Base-by-base conservation (phyloP, 306 rosid genomes). In the Oxytropis ochrocephala region DNA sequence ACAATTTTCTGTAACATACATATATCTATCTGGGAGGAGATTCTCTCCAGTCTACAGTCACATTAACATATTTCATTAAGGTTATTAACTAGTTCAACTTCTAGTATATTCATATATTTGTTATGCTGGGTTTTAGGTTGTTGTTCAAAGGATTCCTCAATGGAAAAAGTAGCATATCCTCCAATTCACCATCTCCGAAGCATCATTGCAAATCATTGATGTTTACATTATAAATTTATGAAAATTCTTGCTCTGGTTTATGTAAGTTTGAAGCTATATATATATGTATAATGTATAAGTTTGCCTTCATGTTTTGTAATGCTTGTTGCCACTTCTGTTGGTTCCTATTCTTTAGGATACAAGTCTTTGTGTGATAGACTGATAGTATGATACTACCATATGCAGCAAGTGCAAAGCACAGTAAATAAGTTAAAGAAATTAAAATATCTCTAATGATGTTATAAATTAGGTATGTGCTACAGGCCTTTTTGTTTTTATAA, bases 91-190 rank as follows among this genome's bases (percentile, higher is more conserved):
- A 35, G 39, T 5, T 35, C 39, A 2, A 36, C 14, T 10, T 60
- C 11, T 61, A 24, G 19, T 73, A 14, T 10, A 38, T 73, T 61
- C 4, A 62, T 24, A 41, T 11, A 50, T 73, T 60, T 61, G 53
- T 35, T 73, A 50, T 50, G 63, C 4, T 73, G 70, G 42, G 7
- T 11, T 43, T 53, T 33, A 82, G 83, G 83, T 82, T 4, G 77
- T 71, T 60, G 86, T 79, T 72, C 86, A 82, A 55, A 82, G 81
- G 81, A 79, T 75, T 65, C 86, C 81, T 47, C 84, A 79, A 49
- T 32, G 76, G 83, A 82, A 82, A 77, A 82, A 82, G 76, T 78
- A 63, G 35, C 18, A 21, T 18, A 61, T 39, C 21, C n/a, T 73
- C 43, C 29, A 64, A 68, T 43, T 57, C 55, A 47, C 38, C 56